Base-by-base conservation (phyloP, 345 rosid genomes). In the Populus deltoides region DNA sequence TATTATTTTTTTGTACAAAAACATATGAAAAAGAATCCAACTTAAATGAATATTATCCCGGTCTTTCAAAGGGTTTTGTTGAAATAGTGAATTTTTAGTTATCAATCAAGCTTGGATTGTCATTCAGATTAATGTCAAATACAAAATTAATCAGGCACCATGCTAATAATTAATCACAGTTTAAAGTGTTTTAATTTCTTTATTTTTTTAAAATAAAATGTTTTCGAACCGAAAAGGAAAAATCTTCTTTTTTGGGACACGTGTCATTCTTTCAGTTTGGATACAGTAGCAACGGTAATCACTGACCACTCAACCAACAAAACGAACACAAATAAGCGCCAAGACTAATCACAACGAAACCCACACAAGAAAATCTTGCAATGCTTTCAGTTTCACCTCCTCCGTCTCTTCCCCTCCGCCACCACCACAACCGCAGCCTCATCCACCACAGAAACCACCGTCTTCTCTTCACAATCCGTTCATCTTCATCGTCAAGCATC, bases 381-480 rank as follows among this genome's bases (percentile, higher is more conserved):
- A 93, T 90, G 97, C n/a, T 75, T 39, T 67, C 77, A 43, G 2
- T 81, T 17, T 29, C 79, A 38, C 71, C 65, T 70, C 79, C 84
- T 66, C 83, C 77, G 66, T 74, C 83, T 53, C 73, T 51, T 76
- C 74, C 76, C 72, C 73, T 77, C 75, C 83, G 73, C 73, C 59
- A 12, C 66, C 68, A 75, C 81, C 86, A 81, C 80, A 78, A 68
- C 75, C 82, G 63, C 75, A 47, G 68, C 43, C 71, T 61, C 81
- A 74, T 78, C 61, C 86, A 73, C 75, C 83, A 18, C 79, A 29
- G 15, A 0, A 77, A 41, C 55, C 1, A 27, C 20, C 1, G 38
- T n/a, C 8, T 49, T 47, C 66, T 59, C 66, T 77, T 80, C 84
- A 71, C 72, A 68, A 74, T 85, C 35, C 87, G 82, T 47, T 85